Percentiles rank a stretch among this genome's conserved stretches.
Evolutionary conservation across 2,329 filamentous ascomycete genomes (phyloP).

Genomic region (Dryadomyces quercivorus): DNA sequence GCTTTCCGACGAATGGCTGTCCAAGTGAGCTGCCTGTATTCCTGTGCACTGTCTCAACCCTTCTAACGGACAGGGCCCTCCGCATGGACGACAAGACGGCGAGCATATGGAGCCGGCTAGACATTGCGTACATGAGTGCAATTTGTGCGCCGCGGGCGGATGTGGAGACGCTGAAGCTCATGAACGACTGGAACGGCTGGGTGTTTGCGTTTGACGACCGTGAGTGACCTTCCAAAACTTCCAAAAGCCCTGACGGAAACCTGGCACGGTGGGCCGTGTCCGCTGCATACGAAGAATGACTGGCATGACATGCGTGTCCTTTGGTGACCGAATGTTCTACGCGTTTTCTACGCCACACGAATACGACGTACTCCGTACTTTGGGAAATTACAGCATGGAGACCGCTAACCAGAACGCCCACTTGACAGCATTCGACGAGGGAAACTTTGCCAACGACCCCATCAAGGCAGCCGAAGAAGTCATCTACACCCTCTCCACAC

Average conservation of each 20-base stretch:
- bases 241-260: neutral
- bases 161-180: neutral
- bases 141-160: neutral
- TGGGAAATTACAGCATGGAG: neutral
- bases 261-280: too few relatives aligned
- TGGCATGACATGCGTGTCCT: too few relatives aligned
- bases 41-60: neutral
- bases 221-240: neutral
- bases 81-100: slow-evolving; percentile 1
- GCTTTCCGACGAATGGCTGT: neutral
- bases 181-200: slow-evolving; percentile 3
- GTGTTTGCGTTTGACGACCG: neutral
- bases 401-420: neutral
- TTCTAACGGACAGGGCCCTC: neutral
- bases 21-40: neutral
- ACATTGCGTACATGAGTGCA: slow-evolving; percentile 3
- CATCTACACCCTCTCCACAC: neutral
- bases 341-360: too few relatives aligned
- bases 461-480: neutral
- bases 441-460: neutral
- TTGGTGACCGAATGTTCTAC: too few relatives aligned
- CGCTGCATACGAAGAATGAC: too few relatives aligned
- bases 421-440: neutral
- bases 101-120: neutral
- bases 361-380: neutral